A percentile compares a stretch with the other conserved stretches of the same genome.
These are phyloP conservation scores for Thalia dealbata DNA, from an alignment of 176 grass and related monocot species.

Conservation along the genomic window DNA sequence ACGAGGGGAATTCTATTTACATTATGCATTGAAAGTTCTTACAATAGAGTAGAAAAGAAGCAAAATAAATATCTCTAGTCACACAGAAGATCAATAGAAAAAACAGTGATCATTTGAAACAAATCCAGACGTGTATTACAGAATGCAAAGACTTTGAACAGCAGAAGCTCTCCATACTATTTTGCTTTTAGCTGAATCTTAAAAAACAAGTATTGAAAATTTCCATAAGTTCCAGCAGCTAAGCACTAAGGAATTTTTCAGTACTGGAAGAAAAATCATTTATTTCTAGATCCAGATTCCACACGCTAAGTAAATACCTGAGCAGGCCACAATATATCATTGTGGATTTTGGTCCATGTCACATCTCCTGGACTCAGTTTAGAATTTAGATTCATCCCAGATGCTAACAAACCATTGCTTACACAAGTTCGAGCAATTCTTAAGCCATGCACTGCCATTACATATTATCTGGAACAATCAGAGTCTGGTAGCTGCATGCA, in stretches of 20 bases:
- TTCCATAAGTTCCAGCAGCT: not conserved
- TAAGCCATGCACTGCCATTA: not conserved
- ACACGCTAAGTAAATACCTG: constrained; percentile 36
- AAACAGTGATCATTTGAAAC: not conserved
- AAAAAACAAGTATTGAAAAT: not conserved
- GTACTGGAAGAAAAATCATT: not conserved
- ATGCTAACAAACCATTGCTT: not conserved
- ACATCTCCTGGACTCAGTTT: constrained; percentile 42
- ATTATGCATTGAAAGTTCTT: not conserved
- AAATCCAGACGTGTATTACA: not conserved
- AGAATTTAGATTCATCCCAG: not conserved
- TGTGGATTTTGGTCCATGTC: constrained; percentile 55
- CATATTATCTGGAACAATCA: not conserved
- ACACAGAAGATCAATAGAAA: not conserved
- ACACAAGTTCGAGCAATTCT: not conserved
- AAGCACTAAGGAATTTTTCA: not conserved
- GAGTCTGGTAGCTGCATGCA: not conserved
- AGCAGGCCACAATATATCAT: constrained; percentile 75
- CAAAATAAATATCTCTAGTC: not conserved
- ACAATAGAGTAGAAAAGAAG: too few relatives aligned
- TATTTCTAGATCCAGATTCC: not conserved
- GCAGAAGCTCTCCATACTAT: not conserved
- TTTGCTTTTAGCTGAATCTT: not conserved
- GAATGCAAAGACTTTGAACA: not conserved
- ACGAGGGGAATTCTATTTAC: not conserved